Conservation (phyloP, 2,329 filamentous ascomycete genomes). For the Hymenoscyphus fraxineus region DNA sequence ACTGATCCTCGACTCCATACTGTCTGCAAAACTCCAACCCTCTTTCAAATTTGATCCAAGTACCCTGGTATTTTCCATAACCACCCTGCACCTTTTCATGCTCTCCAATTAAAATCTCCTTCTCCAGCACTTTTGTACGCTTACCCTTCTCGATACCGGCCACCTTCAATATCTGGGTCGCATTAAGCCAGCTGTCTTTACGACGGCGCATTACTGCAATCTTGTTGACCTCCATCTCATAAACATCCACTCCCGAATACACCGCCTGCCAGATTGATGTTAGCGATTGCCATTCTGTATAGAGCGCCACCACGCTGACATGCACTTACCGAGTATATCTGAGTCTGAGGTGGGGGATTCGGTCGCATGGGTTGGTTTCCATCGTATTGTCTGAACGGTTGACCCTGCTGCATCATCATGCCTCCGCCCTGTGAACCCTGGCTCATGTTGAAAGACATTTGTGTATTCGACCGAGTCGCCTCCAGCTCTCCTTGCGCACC, state of each 20-base stretch:
- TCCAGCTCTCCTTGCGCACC: constrained; percentile 27
- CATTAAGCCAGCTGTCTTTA: constrained; percentile 94
- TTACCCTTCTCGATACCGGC: constrained; percentile 97
- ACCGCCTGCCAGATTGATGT: constrained; percentile 57
- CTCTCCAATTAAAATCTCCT: constrained; percentile 92
- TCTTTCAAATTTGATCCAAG: constrained; percentile 93
- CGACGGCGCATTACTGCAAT: constrained; percentile 94
- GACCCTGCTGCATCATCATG: constrained; percentile 34
- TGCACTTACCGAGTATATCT: constrained; percentile 58
- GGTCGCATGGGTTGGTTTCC: constrained; percentile 22
- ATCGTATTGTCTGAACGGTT: constrained; percentile 32
- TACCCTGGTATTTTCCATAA: constrained; percentile 98
- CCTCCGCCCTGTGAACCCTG: constrained; percentile 33
- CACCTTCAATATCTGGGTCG: constrained; percentile 96
- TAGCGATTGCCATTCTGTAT: constrained; percentile 10
- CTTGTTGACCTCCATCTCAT: constrained; percentile 96
- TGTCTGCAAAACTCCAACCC: constrained; percentile 87
- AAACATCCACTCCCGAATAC: constrained; percentile 93
- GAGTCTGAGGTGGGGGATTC: constrained; percentile 47
- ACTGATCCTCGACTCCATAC: constrained; percentile 71
- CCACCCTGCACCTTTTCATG: constrained; percentile 98
- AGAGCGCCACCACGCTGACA: neutral
- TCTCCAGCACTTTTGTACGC: constrained; percentile 94
- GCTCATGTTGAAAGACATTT: constrained; percentile 36
- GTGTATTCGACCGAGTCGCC: constrained; percentile 18